Evolutionary conservation across 306 rosid genomes (phyloP).

Genomic region (Cicer judaicum): DNA sequence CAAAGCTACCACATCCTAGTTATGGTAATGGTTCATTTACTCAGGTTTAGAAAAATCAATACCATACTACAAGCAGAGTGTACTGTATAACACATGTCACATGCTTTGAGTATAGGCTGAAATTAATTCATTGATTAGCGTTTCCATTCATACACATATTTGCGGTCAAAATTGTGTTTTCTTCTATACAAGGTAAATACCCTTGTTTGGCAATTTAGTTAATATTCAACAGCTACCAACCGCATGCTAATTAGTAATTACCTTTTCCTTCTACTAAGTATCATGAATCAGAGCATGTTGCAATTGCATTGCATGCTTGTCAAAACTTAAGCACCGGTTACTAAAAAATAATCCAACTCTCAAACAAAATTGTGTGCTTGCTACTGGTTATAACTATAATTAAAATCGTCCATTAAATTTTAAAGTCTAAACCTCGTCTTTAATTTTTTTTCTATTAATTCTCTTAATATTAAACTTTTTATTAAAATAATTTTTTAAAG

Average conservation of each 20-base stretch:
- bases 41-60: slow-evolving; percentile 10
- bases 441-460: too few relatives aligned
- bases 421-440: too few relatives aligned
- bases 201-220: slow-evolving; percentile 6
- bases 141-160: not conserved
- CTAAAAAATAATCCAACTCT: too few relatives aligned
- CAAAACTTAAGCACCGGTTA: not conserved
- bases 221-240: slow-evolving; percentile 8
- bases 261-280: not conserved
- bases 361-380: not conserved
- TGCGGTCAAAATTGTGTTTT: not conserved
- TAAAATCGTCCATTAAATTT: too few relatives aligned
- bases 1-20: slow-evolving; percentile 6
- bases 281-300: not conserved
- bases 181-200: not conserved
- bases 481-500: too few relatives aligned
- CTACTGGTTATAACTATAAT: not conserved
- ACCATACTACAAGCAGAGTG: not conserved
- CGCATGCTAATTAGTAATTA: not conserved
- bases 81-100: slow-evolving; percentile 8
- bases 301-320: not conserved
- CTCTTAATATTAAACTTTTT: too few relatives aligned
- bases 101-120: slow-evolving; percentile 8
- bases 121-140: slow-evolving; percentile 26
- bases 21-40: not conserved